Percentiles rank a stretch among this genome's conserved stretches.
Evolutionary conservation across 2,329 filamentous ascomycete genomes (phyloP).

Genomic region (Blumeria hordei): DNA sequence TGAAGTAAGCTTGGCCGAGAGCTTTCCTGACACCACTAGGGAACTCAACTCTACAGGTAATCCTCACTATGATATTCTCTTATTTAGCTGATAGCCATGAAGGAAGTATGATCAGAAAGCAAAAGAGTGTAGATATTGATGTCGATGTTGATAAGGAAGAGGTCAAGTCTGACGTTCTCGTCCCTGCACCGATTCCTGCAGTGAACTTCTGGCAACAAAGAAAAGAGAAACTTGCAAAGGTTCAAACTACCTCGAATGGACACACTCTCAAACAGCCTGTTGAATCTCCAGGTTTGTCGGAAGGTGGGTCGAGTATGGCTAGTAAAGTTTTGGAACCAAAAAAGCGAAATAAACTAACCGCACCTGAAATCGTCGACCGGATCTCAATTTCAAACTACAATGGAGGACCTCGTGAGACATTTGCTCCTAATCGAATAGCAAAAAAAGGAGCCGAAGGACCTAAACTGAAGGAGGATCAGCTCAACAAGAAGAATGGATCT

Average conservation of each 20-base stretch:
- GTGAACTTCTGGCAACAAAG: constrained; percentile 81
- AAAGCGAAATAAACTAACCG: constrained; percentile 17
- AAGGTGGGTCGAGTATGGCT: constrained; percentile 2
- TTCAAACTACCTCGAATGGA: constrained; percentile 13
- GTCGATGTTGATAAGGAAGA: constrained; percentile 33
- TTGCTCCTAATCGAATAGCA: constrained; percentile 15
- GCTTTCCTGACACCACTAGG: constrained; percentile 41
- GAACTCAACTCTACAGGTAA: constrained; percentile 36
- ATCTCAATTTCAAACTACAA: constrained; percentile 9
- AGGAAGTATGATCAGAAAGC: constrained; percentile 13
- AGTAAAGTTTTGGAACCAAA: constrained; percentile 16
- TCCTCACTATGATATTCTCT: constrained; percentile 23
- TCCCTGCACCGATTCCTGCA: constrained; percentile 56
- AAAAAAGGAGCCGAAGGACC: constrained; percentile 18
- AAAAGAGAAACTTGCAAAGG: constrained; percentile 34
- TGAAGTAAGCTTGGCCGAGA: constrained; percentile 34
- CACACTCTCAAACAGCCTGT: constrained; percentile 4
- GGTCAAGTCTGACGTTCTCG: constrained; percentile 32
- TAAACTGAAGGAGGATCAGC: constrained; percentile 12
- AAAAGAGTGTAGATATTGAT: constrained; percentile 17
- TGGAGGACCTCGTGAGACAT: constrained; percentile 5
- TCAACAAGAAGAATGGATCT: constrained; percentile 11
- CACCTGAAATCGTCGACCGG: constrained; percentile 18
- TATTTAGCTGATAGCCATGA: constrained; percentile 12
- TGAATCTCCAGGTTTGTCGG: constrained; percentile 8